These are phyloP conservation scores for Epichloe hybrida DNA, from an alignment of 2,329 filamentous ascomycete species.

Conservation along the genomic window DNA sequence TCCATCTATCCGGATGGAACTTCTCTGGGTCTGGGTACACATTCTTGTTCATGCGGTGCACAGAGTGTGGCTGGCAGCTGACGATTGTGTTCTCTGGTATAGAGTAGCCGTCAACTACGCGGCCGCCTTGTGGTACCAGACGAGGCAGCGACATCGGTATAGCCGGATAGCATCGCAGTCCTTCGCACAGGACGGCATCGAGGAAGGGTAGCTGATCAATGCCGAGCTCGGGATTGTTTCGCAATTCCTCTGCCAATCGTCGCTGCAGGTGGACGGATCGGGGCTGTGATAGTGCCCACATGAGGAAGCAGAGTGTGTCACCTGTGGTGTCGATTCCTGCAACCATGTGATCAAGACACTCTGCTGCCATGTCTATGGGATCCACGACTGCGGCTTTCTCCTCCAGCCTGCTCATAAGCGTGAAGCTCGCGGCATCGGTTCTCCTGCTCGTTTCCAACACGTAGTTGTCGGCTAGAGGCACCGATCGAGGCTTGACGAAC, in stretches of 20 bases:
- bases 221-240: constrained; percentile 21
- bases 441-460: constrained; percentile 38
- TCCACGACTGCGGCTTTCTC: constrained; percentile 35
- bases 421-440: constrained; percentile 36
- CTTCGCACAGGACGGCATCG: constrained; percentile 50
- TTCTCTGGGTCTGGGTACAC: constrained; percentile 67
- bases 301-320: constrained; percentile 55
- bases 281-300: constrained; percentile 56
- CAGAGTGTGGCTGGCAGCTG: constrained; percentile 47
- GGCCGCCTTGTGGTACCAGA: constrained; percentile 39
- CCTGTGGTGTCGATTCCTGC: constrained; percentile 62
- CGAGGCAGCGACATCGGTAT: constrained; percentile 56
- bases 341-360: constrained; percentile 59
- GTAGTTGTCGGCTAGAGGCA: constrained; percentile 45
- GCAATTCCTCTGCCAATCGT: constrained; percentile 38
- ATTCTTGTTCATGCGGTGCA: constrained; percentile 44
- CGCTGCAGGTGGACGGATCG: constrained; percentile 36
- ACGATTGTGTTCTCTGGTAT: constrained; percentile 42
- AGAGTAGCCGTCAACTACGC: constrained; percentile 40
- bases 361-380: constrained; percentile 45
- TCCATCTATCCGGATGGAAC: constrained; percentile 76
- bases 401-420: constrained; percentile 44
- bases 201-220: constrained; percentile 43
- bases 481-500: constrained; percentile 40
- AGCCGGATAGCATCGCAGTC: constrained; percentile 46